Conservation (phyloP, 2,329 filamentous ascomycete genomes). For the Cercospora janseana region DNA sequence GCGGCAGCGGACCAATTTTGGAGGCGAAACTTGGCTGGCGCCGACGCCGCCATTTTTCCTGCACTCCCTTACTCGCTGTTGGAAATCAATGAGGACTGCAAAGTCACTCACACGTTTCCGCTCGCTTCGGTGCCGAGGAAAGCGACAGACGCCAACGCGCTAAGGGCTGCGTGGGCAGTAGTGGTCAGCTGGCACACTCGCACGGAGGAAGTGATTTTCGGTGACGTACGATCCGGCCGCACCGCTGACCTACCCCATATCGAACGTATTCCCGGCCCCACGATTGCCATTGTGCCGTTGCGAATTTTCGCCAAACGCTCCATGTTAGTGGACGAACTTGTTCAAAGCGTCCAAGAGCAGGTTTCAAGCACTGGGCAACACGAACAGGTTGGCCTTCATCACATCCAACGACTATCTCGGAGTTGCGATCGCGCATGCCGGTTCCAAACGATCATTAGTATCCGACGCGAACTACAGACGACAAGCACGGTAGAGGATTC, state of each 20-base stretch:
- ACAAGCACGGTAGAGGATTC: too few species aligned
- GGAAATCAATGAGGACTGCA: neutral
- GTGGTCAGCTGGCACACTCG: neutral
- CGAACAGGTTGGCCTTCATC: conserved; percentile 9
- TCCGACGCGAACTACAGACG: conserved; percentile 40
- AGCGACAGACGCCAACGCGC: neutral
- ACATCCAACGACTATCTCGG: neutral
- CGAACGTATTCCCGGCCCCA: conserved; percentile 18
- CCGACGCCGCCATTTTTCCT: neutral
- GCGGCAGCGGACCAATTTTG: neutral
- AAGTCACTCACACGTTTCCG: neutral
- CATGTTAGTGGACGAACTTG: neutral
- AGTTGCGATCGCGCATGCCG: conserved; percentile 42
- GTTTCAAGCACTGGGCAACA: conserved; percentile 11
- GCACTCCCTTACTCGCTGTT: neutral
- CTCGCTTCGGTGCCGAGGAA: neutral
- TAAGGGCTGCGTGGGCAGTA: conserved; percentile 14
- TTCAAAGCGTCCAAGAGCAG: conserved; percentile 8
- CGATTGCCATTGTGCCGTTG: conserved; percentile 15
- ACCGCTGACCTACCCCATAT: conserved; percentile 26
- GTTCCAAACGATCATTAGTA: conserved; percentile 55
- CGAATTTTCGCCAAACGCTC: neutral
- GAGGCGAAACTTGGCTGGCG: neutral
- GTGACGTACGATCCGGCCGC: conserved; percentile 11
- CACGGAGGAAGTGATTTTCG: conserved; percentile 15